Evolutionary conservation across 306 rosid species (phyloP).

Genomic region (Ammopiptanthus mongolicus): DNA sequence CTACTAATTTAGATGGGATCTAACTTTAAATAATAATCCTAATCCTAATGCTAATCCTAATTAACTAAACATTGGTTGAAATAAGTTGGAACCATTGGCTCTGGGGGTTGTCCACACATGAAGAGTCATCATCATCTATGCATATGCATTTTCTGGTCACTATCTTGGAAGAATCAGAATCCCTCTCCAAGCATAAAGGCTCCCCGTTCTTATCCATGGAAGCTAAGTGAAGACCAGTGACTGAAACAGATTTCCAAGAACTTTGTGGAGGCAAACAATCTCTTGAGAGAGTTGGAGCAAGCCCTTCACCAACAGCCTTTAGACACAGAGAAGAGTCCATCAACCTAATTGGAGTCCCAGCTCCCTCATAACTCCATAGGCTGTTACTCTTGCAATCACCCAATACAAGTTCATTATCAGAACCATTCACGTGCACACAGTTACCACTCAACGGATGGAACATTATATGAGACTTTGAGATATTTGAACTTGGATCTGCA

Average conservation of each 20-base stretch:
- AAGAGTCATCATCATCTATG: constrained; percentile 24
- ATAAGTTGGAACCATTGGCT: constrained; percentile 45
- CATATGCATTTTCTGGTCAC: constrained; percentile 40
- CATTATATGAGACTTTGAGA: constrained; percentile 25
- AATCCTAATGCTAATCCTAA: neutral
- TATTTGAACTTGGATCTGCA: constrained; percentile 41
- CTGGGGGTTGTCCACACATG: constrained; percentile 35
- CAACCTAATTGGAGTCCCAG: constrained; percentile 25
- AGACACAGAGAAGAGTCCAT: constrained; percentile 16
- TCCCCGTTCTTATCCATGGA: constrained; percentile 9
- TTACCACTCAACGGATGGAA: constrained; percentile 34
- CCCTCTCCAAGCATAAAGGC: constrained; percentile 23
- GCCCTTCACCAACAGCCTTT: constrained; percentile 32
- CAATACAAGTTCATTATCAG: constrained; percentile 16
- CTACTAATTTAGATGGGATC: neutral
- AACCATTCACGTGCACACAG: constrained; percentile 20
- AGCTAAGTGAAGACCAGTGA: constrained; percentile 41
- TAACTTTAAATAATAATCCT: neutral
- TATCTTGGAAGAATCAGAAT: constrained; percentile 19
- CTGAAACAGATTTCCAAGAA: constrained; percentile 31
- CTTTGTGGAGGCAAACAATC: constrained; percentile 33
- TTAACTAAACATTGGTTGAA: constrained; percentile 31
- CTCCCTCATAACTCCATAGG: constrained; percentile 32
- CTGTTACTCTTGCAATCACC: constrained; percentile 24
- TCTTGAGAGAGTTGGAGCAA: constrained; percentile 10